Base-by-base conservation (phyloP, 805 yeast genomes). In the Yarrowia sp. region DNA sequence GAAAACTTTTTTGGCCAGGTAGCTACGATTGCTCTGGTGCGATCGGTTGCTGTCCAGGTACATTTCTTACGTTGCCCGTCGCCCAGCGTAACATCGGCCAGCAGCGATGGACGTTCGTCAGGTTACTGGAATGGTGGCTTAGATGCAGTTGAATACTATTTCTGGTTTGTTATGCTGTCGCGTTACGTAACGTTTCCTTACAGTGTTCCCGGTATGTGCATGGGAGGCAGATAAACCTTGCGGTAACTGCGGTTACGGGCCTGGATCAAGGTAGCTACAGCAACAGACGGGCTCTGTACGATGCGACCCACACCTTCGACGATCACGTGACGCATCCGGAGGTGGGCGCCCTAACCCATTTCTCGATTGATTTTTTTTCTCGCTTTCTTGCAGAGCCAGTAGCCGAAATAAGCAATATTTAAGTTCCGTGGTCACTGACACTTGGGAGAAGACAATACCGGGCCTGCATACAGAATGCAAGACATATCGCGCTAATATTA, bases 111-210 rank as follows among this genome's bases (percentile, higher is more conserved):
- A 13, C 46, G 24, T 39, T 24, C 8, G 29, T 21, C 18, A n/a
- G 46, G 19, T n/a, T 24, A 27, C 29, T 29, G 51, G 51, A 44
- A 44, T 44, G 51, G 35, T 29, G 51, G 35, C 51, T 44, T 44
- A 18, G 51, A 27, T 33, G 35, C 8, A 16, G 19, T 18, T 27
- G 35, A 35, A 35, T n/a, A n/a, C n/a, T n/a, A n/a, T n/a, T n/a
- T n/a, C n/a, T n/a, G n/a, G n/a, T n/a, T n/a, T n/a, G n/a, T n/a
- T 42, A 21, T 4, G 44, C 44, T 24, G 46, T 42, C 49, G 49
- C 49, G 49, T 42, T 25, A 27, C 49, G 32, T 42, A 25, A 42
- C 49, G 32, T 39, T 39, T 22, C 44, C 16, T n/a, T 41, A 41
- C 47, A 41, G 32, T 41, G 21, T n/a, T n/a, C 9, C 14, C 44